Base-by-base conservation (phyloP, 2,329 filamentous ascomycete genomes). In the Botryosphaeria dothidea region DNA sequence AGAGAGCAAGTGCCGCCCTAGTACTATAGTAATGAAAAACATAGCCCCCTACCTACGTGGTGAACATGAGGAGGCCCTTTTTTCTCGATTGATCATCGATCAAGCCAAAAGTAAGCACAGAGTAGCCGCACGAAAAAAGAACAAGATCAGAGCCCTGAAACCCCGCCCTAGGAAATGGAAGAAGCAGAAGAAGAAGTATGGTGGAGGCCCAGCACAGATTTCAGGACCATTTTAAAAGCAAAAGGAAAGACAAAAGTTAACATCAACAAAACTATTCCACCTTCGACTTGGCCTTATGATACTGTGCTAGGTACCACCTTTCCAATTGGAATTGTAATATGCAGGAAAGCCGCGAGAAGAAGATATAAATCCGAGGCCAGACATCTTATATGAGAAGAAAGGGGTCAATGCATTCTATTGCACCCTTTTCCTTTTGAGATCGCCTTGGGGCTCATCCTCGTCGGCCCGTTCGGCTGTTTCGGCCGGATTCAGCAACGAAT, bases 401-500 rank as follows among this genome's bases (percentile, higher is more conserved):
- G n/a, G n/a, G 8, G 27, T 11, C 31, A 11, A 8, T 19, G 7
- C 9, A 31, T n/a, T 31, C 38, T 31, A 58, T 64, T 34, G 29
- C 29, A 65, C 17, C 48, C 76, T 69, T 78, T 88, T 88, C 68
- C 87, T 81, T 78, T 89, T 89, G 66, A 88, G 80, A 66, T 89
- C 86, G 21, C 88, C 86, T 62, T 82, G 80, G 25, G 82, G 80
- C 65, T 87, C 82, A 65, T 90, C 88, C 72, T 90, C 88, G 51
- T 88, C 87, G 21, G 86, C 85, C 66, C 87, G 77, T 74, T 90
- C 88, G 1, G 85, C 86, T 1, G 88, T 90, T 69, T 90, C 88
- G 15, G 88, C 86, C 5, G 88, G 89, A 69, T 91, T 91, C 0
- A 91, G 80, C 25, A 91, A 75, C 5, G 84, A 87, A 73, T 89